A percentile compares a stretch with the other conserved stretches of the same genome.
phyloP scores from a whole-genome alignment of 2,329 filamentous ascomycete species.

The Esteya vermicola region DNA sequence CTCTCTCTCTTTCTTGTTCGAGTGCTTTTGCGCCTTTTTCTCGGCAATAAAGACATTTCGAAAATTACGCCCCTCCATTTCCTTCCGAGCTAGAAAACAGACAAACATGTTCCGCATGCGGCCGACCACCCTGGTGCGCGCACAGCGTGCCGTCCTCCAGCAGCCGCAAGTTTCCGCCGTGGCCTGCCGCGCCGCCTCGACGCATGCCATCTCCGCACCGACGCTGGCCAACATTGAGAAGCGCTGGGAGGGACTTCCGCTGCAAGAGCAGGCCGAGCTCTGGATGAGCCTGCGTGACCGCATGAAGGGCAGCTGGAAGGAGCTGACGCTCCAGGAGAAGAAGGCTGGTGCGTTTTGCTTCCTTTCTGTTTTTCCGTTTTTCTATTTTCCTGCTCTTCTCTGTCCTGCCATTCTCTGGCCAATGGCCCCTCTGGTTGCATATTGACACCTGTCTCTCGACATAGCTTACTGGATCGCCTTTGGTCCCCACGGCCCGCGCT shows the following conservation, averaged over 20 bases:
- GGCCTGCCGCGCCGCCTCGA: conserved; percentile 42
- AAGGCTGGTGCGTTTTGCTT: conserved; percentile 71
- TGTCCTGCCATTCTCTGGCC: no score
- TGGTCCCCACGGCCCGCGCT: conserved; percentile 86
- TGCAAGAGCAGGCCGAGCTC: conserved; percentile 96
- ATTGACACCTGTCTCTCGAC: no score
- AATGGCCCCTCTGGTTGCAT: no score
- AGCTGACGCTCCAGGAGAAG: conserved; percentile 94
- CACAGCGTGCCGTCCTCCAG: conserved; percentile 12
- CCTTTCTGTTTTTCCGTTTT: neutral
- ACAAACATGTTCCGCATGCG: conserved; percentile 39
- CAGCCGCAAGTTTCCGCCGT: conserved; percentile 25
- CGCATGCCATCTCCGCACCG: conserved; percentile 94
- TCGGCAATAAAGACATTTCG: neutral
- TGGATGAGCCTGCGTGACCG: conserved; percentile 98
- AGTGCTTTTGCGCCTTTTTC: no score
- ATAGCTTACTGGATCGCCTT: conserved; percentile 99
- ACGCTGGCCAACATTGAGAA: conserved; percentile 98
- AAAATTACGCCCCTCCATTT: neutral
- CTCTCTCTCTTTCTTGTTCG: neutral
- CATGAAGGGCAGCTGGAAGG: conserved; percentile 96
- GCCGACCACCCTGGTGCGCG: conserved; percentile 38
- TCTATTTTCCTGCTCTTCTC: no score
- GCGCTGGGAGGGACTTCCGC: conserved; percentile 95
- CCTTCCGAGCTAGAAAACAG: neutral